These are phyloP conservation scores for Nicotiana paniculata DNA, from an alignment of 257 asterid genomes.

Conservation along the genomic window DNA sequence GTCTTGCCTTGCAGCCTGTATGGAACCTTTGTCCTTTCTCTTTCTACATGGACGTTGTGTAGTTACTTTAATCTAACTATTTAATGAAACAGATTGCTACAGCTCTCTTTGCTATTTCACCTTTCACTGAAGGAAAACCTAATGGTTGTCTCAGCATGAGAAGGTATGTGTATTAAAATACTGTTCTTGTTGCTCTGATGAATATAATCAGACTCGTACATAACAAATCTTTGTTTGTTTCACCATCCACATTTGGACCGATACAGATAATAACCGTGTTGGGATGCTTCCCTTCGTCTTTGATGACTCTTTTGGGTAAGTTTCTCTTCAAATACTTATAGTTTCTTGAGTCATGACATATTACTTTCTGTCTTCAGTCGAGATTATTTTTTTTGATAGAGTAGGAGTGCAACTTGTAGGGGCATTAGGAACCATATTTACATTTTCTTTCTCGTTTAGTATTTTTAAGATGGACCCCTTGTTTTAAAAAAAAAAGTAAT, in stretches of 20 bases:
- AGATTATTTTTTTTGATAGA: background rate
- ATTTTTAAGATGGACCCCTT: background rate
- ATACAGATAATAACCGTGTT: slow-evolving; percentile 82
- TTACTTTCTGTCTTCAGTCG: background rate
- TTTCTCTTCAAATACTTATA: slow-evolving; percentile 1
- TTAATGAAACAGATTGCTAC: slow-evolving; percentile 78
- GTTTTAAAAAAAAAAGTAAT: background rate
- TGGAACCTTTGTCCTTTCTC: slow-evolving; percentile 27
- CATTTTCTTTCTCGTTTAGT: background rate
- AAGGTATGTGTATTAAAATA: slow-evolving; percentile 45
- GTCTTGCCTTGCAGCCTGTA: slow-evolving; percentile 95
- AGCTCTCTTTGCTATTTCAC: slow-evolving; percentile 93
- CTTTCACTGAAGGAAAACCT: slow-evolving; percentile 94
- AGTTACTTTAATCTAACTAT: slow-evolving; percentile 22
- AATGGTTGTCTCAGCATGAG: slow-evolving; percentile 95
- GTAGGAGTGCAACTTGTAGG: background rate
- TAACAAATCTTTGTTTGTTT: slow-evolving; percentile 17
- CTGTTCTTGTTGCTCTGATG: slow-evolving; percentile 9
- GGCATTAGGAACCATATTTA: background rate
- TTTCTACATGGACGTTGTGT: background rate
- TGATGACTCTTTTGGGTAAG: slow-evolving; percentile 94
- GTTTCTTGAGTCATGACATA: background rate
- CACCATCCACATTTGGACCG: slow-evolving; percentile 95
- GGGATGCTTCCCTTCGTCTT: slow-evolving; percentile 99
- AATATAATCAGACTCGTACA: slow-evolving; percentile 6